phyloP scores from a whole-genome alignment of 2,329 filamentous ascomycete species.

The Drechmeria coniospora region DNA sequence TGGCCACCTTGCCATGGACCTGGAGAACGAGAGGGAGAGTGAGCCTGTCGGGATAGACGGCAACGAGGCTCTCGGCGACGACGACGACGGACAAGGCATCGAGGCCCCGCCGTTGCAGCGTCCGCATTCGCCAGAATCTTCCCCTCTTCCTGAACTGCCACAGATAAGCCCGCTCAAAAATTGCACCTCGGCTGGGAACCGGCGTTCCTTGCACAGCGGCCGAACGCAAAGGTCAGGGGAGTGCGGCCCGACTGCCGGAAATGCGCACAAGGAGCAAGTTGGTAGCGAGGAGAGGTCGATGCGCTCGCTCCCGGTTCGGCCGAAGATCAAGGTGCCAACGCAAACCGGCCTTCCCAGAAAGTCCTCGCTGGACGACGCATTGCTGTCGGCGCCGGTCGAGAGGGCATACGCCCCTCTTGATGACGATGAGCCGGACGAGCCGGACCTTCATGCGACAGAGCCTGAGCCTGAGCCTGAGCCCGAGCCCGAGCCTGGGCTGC shows the following conservation, averaged over 20 bases:
- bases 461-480: conserved; percentile 4
- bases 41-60: too few relatives aligned
- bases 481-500: conserved; percentile 1
- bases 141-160: conserved; percentile 30
- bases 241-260: conserved; percentile 29
- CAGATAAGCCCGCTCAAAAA: conserved; percentile 37
- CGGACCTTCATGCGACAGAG: too few relatives aligned
- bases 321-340: conserved; percentile 1
- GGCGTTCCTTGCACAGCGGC: conserved; percentile 13
- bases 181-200: conserved; percentile 34
- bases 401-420: too few relatives aligned
- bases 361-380: conserved; percentile 18
- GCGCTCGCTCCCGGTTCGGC: conserved; percentile 13
- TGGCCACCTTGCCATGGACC: conserved; percentile 11
- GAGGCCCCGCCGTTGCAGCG: conserved; percentile 12
- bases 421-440: too few relatives aligned
- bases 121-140: conserved; percentile 19
- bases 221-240: conserved; percentile 19
- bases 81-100: conserved; percentile 28
- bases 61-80: conserved; percentile 25
- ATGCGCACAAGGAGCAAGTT: conserved; percentile 31
- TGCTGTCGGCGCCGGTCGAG: conserved; percentile 13
- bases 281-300: conserved; percentile 13
- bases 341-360: conserved; percentile 3
- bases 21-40: not conserved